phyloP scores from a whole-genome alignment of 176 grass and related monocot genomes.

The Metroxylon sagu region DNA sequence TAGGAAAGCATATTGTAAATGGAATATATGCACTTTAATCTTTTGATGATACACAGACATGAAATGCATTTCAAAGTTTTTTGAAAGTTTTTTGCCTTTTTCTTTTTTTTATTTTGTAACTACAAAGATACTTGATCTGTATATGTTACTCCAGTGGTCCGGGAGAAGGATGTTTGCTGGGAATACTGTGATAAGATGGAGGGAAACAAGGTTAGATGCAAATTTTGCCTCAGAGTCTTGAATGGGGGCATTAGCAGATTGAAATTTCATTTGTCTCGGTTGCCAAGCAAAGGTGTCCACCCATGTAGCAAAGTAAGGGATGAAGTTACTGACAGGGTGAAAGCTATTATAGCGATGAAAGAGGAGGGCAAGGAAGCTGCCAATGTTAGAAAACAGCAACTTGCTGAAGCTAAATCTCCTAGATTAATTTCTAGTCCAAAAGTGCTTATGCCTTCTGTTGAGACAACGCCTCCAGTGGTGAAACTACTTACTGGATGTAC shows the following conservation, averaged over 20 bases:
- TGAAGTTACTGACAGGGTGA: constrained; percentile 62
- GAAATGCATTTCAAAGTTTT: no score
- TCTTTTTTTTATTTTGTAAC: not conserved
- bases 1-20: no score
- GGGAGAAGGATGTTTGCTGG: constrained; percentile 89
- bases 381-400: constrained; percentile 45
- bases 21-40: no score
- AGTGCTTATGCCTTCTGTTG: constrained; percentile 22
- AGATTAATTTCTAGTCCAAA: constrained; percentile 14
- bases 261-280: constrained; percentile 85
- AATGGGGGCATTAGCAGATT: constrained; percentile 92
- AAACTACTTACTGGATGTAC: constrained; percentile 22
- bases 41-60: no score
- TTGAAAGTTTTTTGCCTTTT: not conserved
- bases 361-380: constrained; percentile 64
- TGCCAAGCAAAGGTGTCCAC: constrained; percentile 81
- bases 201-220: constrained; percentile 89
- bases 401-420: constrained; percentile 28
- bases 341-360: constrained; percentile 71
- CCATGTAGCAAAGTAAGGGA: constrained; percentile 67
- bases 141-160: constrained; percentile 38
- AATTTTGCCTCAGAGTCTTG: constrained; percentile 76
- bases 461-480: constrained; percentile 24
- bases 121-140: not conserved
- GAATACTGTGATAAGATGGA: constrained; percentile 96